Base-by-base conservation (phyloP, 2,329 filamentous ascomycete species). In the Mollisiaceae sp. region DNA sequence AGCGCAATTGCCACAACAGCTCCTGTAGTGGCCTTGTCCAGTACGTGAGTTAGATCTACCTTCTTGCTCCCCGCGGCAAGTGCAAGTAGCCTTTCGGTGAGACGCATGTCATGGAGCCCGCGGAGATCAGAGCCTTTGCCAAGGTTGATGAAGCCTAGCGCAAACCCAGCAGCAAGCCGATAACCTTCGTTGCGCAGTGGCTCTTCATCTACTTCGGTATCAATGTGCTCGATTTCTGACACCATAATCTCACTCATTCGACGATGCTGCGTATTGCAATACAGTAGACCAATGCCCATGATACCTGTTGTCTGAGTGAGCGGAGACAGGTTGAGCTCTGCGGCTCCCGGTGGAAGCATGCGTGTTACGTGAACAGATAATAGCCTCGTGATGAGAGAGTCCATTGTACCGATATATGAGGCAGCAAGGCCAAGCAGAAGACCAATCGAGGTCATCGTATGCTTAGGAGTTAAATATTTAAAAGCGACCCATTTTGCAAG, bases 161-260 rank as follows among this genome's bases (percentile, higher is more conserved):
- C 91, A 73, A 97, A 97, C 0, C 95, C 96, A 20, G 96, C 94
- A 9, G 95, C 94, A 41, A 99, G 84, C 47, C 96, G 89, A 77
- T 99, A 99, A n/a, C 94, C 94, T 80, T 99, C 95, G 75, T 96
- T 94, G 27, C 94, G 89, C 58, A 98, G 80, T 24, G 89, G 89
- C 73, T 97, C 92, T 64, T 94, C 91, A 66, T 97, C 94, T 61
- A 94, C 91, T 43, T 91, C 85, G 32, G 83, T 81, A 54, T 95
- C 93, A 60, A 93, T 85, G 68, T 94, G 91, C 76, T 97, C 93
- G 67, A 99, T 95, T 77, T 99, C 95, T 0, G 94, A 98, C 59
- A 99, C 87, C 93, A 99, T 97, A 20, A 98, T 93, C 77, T 99
- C 95, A 75, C 93, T 98, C 95, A 99, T 99, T 43, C 96, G 89